phyloP scores from a whole-genome alignment of 78 protist species.

The Dictyostelium brefeldianum region DNA sequence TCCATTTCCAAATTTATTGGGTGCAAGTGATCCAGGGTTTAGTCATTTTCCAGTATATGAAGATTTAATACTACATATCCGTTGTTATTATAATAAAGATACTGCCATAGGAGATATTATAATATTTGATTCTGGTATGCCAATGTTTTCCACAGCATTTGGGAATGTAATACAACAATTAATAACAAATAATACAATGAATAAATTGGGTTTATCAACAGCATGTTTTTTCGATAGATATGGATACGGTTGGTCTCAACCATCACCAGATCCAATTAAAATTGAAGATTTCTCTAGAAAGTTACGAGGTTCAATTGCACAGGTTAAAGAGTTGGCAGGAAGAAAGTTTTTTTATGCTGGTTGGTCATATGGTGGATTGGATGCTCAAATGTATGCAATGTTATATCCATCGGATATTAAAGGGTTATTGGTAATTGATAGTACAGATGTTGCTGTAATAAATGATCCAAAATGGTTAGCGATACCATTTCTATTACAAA shows the following conservation, averaged over 20 bases:
- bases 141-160: constrained; percentile 14
- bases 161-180: background rate
- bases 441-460: constrained; percentile 15
- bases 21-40: background rate
- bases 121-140: constrained; percentile 35
- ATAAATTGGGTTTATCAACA: background rate
- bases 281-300: background rate
- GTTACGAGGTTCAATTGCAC: background rate
- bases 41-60: constrained; percentile 41
- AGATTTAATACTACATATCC: constrained; percentile 39
- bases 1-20: constrained; percentile 25
- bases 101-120: background rate
- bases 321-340: background rate
- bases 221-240: constrained; percentile 60
- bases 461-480: background rate
- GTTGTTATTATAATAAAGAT: constrained; percentile 32
- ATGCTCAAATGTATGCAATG: constrained; percentile 34
- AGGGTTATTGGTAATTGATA: constrained; percentile 40
- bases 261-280: constrained; percentile 1
- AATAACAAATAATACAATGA: background rate
- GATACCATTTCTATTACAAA: background rate
- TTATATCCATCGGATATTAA: constrained; percentile 16
- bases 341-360: constrained; percentile 7
- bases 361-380: constrained; percentile 29
- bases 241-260: constrained; percentile 49